phyloP scores from a whole-genome alignment of 768 basidiomycete genomes.

The Boletus vinaceobasis region DNA sequence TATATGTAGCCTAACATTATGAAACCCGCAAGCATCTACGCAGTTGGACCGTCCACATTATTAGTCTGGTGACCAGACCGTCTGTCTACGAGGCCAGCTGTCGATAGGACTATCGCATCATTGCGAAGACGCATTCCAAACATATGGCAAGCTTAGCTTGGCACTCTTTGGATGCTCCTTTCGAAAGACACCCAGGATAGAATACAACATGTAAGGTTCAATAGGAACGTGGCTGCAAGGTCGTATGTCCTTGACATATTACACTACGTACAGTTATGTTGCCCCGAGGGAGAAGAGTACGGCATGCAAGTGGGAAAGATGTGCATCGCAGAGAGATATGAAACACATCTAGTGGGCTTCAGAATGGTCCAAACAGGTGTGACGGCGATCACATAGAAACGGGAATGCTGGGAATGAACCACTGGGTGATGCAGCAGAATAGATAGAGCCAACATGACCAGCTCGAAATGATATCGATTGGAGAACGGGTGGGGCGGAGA shows the following conservation, averaged over 20 bases:
- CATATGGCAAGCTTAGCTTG: background rate
- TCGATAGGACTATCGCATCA: too few relatives aligned
- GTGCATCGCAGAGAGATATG: conserved; percentile 5
- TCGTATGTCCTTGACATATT: conserved; percentile 15
- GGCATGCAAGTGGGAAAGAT: conserved; percentile 11
- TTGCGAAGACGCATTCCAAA: background rate
- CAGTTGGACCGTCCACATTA: too few relatives aligned
- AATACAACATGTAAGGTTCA: conserved; percentile 17
- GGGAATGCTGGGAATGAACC: background rate
- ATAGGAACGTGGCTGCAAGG: conserved; percentile 2
- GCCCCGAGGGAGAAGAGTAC: conserved; percentile 6
- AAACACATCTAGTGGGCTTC: background rate
- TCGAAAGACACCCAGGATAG: conserved; percentile 1
- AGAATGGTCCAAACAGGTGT: background rate
- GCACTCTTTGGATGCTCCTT: background rate
- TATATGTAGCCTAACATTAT: too few relatives aligned
- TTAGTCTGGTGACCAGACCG: too few relatives aligned
- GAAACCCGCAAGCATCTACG: too few relatives aligned
- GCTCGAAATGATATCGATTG: background rate
- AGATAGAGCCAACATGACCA: background rate
- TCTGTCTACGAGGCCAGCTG: too few relatives aligned
- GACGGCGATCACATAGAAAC: background rate
- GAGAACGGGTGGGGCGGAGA: background rate
- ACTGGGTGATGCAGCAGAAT: background rate
- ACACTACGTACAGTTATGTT: conserved; percentile 8